These are phyloP conservation scores for Leccinum broughii DNA, from an alignment of 768 basidiomycete species.

Conservation along the genomic window DNA sequence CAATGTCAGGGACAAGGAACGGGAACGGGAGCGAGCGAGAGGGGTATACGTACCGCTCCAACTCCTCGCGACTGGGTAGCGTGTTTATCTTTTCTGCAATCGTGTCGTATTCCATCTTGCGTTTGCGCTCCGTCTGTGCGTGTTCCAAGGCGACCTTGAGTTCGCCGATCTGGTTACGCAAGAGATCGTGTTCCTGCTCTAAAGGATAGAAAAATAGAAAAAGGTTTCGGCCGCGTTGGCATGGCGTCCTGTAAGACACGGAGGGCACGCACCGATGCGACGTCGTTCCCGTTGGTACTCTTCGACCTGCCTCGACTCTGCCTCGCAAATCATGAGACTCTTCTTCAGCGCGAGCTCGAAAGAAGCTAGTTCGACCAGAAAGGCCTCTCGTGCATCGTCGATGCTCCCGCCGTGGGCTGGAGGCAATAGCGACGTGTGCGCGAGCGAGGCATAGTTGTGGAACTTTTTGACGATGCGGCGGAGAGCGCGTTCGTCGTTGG, in stretches of 20 bases:
- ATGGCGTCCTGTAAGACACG: not conserved
- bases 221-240: not conserved
- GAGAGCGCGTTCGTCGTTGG: slow-evolving; percentile 78
- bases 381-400: slow-evolving; percentile 77
- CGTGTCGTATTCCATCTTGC: slow-evolving; percentile 86
- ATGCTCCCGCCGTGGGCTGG: slow-evolving; percentile 34
- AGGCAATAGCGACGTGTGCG: slow-evolving; percentile 47
- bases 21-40: no score
- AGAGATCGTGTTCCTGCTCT: slow-evolving; percentile 72
- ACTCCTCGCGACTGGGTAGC: slow-evolving; percentile 72
- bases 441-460: slow-evolving; percentile 65
- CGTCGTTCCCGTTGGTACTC: slow-evolving; percentile 75
- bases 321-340: slow-evolving; percentile 80
- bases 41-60: slow-evolving; percentile 63
- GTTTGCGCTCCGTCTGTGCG: slow-evolving; percentile 69
- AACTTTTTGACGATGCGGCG: slow-evolving; percentile 82
- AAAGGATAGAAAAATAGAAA: no score
- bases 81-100: slow-evolving; percentile 82
- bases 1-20: not conserved
- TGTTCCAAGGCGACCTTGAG: slow-evolving; percentile 76
- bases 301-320: slow-evolving; percentile 81
- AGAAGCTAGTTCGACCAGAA: slow-evolving; percentile 73
- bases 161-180: slow-evolving; percentile 72
- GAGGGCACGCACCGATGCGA: slow-evolving; percentile 58
- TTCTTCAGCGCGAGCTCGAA: slow-evolving; percentile 78